A percentile compares a stretch with the other conserved stretches of the same genome.
These are phyloP conservation scores for Schizochytrium sp. DNA, from an alignment of 108 stramenopile genomes.

Conservation along the genomic window DNA sequence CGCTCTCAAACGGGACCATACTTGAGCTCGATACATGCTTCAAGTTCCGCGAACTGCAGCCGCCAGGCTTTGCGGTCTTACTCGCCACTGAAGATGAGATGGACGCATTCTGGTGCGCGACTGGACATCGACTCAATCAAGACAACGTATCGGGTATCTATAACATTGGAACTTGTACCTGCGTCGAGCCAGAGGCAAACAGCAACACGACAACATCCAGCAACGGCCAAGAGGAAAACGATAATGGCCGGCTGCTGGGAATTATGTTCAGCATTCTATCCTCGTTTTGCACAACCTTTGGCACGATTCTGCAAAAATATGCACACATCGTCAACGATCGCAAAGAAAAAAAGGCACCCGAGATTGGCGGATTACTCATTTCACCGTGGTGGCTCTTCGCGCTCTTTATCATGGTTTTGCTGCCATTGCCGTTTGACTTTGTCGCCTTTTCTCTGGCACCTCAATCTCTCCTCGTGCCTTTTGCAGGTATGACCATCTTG, in stretches of 20 bases:
- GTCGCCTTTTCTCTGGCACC: not conserved
- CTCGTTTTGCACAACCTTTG: not conserved
- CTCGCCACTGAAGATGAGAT: not conserved
- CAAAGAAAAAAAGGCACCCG: not conserved
- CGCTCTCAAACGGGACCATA: not conserved
- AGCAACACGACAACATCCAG: not conserved
- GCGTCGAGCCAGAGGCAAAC: not conserved
- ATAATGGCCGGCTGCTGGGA: not conserved
- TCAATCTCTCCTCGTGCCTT: not conserved
- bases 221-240: not conserved
- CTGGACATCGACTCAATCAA: not conserved
- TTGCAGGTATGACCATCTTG: not conserved
- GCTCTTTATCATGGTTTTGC: not conserved
- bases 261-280: not conserved
- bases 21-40: not conserved
- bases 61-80: not conserved
- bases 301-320: not conserved
- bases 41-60: not conserved
- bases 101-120: not conserved
- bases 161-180: not conserved
- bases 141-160: not conserved
- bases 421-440: slow-evolving; percentile 1
- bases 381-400: not conserved
- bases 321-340: not conserved
- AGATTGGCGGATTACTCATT: not conserved